phyloP scores from a whole-genome alignment of 257 asterid species.

The Forsythia viridissima region DNA sequence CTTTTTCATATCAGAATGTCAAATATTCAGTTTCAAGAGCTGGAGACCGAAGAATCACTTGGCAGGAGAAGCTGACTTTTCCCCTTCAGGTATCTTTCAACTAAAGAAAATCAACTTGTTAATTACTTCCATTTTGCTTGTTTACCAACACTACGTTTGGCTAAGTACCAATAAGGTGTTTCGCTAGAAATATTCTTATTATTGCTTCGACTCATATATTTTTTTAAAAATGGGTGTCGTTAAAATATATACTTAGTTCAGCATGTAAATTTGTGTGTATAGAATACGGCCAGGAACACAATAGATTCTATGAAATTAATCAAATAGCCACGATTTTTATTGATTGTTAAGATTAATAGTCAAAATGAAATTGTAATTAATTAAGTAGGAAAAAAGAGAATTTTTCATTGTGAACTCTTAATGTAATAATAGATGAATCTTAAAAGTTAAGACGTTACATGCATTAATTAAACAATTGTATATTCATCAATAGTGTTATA shows the following conservation, averaged over 20 bases:
- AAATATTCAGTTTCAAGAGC: too few relatives aligned
- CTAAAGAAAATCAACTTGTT: conserved; percentile 3
- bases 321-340: not conserved
- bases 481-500: not conserved
- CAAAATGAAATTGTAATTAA: not conserved
- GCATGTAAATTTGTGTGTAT: not conserved
- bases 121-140: not conserved
- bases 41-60: too few relatives aligned
- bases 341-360: not conserved
- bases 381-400: too few relatives aligned
- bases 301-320: not conserved
- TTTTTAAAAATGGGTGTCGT: not conserved
- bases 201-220: not conserved
- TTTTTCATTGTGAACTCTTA: not conserved
- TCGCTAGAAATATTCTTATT: not conserved
- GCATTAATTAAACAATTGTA: not conserved
- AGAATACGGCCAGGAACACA: not conserved
- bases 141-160: not conserved
- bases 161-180: not conserved
- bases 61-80: not conserved
- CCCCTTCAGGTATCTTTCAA: conserved; percentile 21
- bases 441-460: not conserved
- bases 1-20: too few relatives aligned
- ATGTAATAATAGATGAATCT: not conserved
- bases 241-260: not conserved